Evolutionary conservation across 305 asterid genomes (phyloP), one percentile per base, ranked within the genome.

Genomic region (Fraxinus dipetala): DNA sequence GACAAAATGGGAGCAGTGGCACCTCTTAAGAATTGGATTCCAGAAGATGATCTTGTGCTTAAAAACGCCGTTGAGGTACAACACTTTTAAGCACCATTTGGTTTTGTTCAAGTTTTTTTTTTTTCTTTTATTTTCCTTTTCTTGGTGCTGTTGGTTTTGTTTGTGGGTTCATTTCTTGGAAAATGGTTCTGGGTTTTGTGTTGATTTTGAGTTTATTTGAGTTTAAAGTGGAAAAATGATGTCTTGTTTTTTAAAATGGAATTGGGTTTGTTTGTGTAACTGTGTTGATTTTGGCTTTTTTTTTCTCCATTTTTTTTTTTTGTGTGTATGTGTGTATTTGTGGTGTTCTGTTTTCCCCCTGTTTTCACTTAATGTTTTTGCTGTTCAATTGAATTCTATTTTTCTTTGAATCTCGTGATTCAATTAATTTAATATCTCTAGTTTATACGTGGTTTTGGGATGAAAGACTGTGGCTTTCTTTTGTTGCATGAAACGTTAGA

Each of bases 31-130:
- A 90, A 80, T 73, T 94, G 97, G 98, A 79, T 85, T 84, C 94
- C 97, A 0, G 86, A 86, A 77, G 97, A 93, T 86, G 98, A 94
- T 84, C 79, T 91, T 54, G 70, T 92, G 87, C 93, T 94, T 7
- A 92, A 82, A 72, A 85, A 85, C 85, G 91, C 94, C 84, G 81
- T 91, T n/a, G 93, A 92, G 98, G 96, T 94, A 78, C 32, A 73
- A 26, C 69, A 67, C 59, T 40, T 26, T 8, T 65, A 24, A 56
- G 5, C 24, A 20, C 79, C 11, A 4, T 56, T 28, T 18, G n/a
- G 32, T 79, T 72, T 30, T 16, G 14, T 26, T 78, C 18, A 30
- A 61, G 30, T 78, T 40, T 76, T 77, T 10, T n/a, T 78, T 36
- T 14, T 24, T 36, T 3, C 13, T 5, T 67, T 13, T 1, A 0